Conservation (phyloP, 345 rosid genomes). For the Citrus glauca region DNA sequence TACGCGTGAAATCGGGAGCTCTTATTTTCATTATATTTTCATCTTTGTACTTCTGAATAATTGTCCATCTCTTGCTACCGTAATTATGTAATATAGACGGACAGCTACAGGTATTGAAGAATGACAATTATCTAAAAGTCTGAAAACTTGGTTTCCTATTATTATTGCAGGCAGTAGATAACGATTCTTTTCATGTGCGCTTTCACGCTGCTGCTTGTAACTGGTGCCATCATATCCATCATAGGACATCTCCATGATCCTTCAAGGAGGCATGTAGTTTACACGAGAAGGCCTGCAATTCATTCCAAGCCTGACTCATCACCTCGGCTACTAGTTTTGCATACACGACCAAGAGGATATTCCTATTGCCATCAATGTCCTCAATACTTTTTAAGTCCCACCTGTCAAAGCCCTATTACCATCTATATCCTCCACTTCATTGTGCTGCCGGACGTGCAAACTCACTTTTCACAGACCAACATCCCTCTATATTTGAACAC, state of each 20-base stretch:
- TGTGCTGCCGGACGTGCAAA: constrained; percentile 16
- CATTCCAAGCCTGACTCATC: constrained; percentile 2
- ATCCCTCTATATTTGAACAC: not conserved
- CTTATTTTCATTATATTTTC: too few species aligned
- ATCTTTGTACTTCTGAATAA: not conserved
- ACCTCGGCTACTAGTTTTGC: constrained; percentile 12
- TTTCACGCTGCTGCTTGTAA: constrained; percentile 5
- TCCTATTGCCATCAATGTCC: not conserved
- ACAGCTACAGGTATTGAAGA: not conserved
- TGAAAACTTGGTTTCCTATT: not conserved
- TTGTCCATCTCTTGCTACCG: not conserved
- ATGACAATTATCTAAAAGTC: not conserved
- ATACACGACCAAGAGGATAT: constrained; percentile 12
- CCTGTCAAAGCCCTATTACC: constrained; percentile 4
- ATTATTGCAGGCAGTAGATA: not conserved
- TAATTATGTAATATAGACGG: not conserved
- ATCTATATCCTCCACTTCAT: constrained; percentile 16
- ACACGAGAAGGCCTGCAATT: constrained; percentile 5
- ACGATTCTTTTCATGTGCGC: constrained; percentile 6
- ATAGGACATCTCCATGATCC: constrained; percentile 18
- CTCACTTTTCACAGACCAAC: constrained; percentile 6
- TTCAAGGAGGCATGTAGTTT: constrained; percentile 15
- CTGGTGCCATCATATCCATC: not conserved
- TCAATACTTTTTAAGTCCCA: constrained; percentile 19
- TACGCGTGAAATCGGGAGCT: not conserved